Base-by-base conservation (phyloP, 345 rosid species). In the Pistacia integerrima region DNA sequence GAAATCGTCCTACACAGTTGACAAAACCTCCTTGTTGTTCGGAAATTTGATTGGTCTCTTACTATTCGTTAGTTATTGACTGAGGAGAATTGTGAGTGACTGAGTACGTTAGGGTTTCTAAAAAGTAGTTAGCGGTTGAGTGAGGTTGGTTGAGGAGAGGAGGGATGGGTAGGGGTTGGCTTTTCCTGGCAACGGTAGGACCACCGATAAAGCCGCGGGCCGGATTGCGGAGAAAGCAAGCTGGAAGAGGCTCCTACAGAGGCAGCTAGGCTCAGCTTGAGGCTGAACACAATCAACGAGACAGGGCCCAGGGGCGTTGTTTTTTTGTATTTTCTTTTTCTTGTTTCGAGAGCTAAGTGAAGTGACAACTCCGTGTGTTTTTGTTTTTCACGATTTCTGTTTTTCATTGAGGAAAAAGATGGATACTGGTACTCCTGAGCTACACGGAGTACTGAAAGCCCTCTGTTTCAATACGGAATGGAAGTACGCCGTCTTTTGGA, bases 221-320 rank as follows among this genome's bases (percentile, higher is more conserved):
- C 16, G 98, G 94, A 74, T 86, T 94, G 71, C 81, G 97, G 87
- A 91, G 94, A 69, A 89, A 94, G 64, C 98, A 94, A 82, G 98
- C 98, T 10, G 98, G 98, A 35, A 84, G 98, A 91, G 98, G 98
- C 72, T 93, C 98, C 16, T 94, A 94, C 78, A 84, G 98, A 82
- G 98, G 95, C 77, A 91, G 98, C 77, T 94, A 94, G 97, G 30
- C 60, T 20, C 9, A 48, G 38, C 57, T 4, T 17, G 7, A 65
- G 46, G 13, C 76, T 33, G 41, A 54, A 54, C 46, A 41, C 46
- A 1, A 25, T 56, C 25, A 12, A 6, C 46, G 52, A 46, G 56
- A 4, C 57, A 16, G 44, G 63, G 46, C 52, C 17, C 11, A 11
- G 69, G 77, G 36, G 72, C 72, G 59, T 57, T 46, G 69, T 52